Percentiles rank a stretch among this genome's conserved stretches.
Conservation (phyloP, 2,329 filamentous ascomycete species). For the Fusarium sp. region DNA sequence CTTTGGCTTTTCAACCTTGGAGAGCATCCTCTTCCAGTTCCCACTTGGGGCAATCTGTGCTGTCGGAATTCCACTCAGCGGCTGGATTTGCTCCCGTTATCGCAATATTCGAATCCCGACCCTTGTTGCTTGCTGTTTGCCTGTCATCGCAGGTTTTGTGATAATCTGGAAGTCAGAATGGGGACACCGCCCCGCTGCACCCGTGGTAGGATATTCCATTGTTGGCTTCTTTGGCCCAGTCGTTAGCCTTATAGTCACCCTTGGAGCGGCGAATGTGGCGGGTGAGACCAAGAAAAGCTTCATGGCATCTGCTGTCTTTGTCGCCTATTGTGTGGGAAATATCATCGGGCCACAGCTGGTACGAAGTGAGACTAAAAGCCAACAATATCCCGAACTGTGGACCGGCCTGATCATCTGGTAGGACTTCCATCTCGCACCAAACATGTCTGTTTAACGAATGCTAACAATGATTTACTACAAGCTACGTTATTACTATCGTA, state of each 20-base stretch:
- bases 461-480: slow-evolving; percentile 48
- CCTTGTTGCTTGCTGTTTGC: slow-evolving; percentile 77
- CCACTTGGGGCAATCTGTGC: slow-evolving; percentile 80
- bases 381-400: slow-evolving; percentile 82
- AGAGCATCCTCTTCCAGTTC: slow-evolving; percentile 82
- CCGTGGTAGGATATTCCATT: slow-evolving; percentile 80
- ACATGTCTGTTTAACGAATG: not conserved
- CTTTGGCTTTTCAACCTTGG: slow-evolving; percentile 75
- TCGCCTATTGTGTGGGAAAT: slow-evolving; percentile 82
- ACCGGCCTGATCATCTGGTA: slow-evolving; percentile 75
- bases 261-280: slow-evolving; percentile 77
- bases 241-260: slow-evolving; percentile 70
- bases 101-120: slow-evolving; percentile 76
- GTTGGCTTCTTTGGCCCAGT: slow-evolving; percentile 82
- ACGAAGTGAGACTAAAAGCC: slow-evolving; percentile 73
- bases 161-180: slow-evolving; percentile 81
- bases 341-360: slow-evolving; percentile 83
- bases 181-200: slow-evolving; percentile 75
- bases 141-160: slow-evolving; percentile 81
- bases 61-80: slow-evolving; percentile 76
- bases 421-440: slow-evolving; percentile 28
- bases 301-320: slow-evolving; percentile 81
- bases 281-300: slow-evolving; percentile 85
- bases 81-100: slow-evolving; percentile 73
- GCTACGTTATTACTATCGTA: slow-evolving; percentile 78